These are phyloP conservation scores for Piromyces finnis DNA, from an alignment of 192 early-diverging fungal species.

Conservation along the genomic window DNA sequence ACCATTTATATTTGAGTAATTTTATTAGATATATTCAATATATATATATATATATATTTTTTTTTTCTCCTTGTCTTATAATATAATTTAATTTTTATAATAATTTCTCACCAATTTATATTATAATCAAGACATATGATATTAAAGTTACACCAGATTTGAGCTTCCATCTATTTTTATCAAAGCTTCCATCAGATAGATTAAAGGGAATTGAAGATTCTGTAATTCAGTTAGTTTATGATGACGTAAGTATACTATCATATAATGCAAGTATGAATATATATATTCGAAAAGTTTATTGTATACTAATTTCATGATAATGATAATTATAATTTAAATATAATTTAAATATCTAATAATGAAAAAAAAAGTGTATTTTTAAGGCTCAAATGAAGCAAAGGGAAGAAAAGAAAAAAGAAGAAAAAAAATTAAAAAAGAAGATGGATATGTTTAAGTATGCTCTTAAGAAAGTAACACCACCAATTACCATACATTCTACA, in stretches of 20 bases:
- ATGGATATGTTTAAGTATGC: conserved; percentile 59
- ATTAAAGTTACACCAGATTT: conserved; percentile 23
- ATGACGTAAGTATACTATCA: conserved; percentile 13
- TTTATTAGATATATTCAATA: not conserved
- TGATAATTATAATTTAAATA: too few relatives aligned
- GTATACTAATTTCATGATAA: too few relatives aligned
- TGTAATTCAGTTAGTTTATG: conserved; percentile 23
- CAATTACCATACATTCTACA: conserved; percentile 26
- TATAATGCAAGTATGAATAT: too few relatives aligned
- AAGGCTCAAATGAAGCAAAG: conserved; percentile 37
- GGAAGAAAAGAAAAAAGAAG: conserved; percentile 52
- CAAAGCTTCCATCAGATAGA: conserved; percentile 10
- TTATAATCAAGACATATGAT: conserved; percentile 21
- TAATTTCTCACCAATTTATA: too few relatives aligned
- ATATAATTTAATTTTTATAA: not conserved
- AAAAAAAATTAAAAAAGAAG: conserved; percentile 46
- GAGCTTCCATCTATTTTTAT: conserved; percentile 15
- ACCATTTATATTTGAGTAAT: not conserved
- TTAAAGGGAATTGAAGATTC: conserved; percentile 5
- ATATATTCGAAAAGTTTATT: too few relatives aligned
- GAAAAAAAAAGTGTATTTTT: conserved; percentile 30
- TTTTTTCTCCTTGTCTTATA: too few relatives aligned
- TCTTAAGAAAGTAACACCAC: conserved; percentile 45
- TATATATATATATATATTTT: not conserved
- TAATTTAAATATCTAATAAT: too few relatives aligned